phyloP scores from a whole-genome alignment of 768 basidiomycete genomes.

The Rhizopogon vesiculosus region DNA sequence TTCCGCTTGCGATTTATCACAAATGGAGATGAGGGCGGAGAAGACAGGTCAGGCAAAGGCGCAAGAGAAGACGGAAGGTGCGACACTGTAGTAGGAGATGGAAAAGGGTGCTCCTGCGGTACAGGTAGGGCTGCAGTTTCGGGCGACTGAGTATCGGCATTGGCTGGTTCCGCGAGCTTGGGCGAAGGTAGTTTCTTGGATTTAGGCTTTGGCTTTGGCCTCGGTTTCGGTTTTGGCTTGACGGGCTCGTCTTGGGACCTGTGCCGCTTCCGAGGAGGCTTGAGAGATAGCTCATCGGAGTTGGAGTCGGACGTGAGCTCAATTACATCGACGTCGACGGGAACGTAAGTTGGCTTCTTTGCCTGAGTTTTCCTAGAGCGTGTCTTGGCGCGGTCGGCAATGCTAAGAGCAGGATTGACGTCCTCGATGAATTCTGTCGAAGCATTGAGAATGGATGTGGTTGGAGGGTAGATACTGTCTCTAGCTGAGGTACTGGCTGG shows the following conservation, averaged over 20 bases:
- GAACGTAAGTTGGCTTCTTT: constrained; percentile 8
- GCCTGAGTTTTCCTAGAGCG: constrained; percentile 35
- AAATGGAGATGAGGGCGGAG: constrained; percentile 21
- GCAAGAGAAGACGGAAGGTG: constrained; percentile 17
- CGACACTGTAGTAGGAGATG: constrained; percentile 28
- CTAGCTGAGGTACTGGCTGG: constrained; percentile 6
- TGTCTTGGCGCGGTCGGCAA: constrained; percentile 58
- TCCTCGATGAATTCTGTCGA: constrained; percentile 11
- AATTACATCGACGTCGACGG: constrained; percentile 30
- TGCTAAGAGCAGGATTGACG: constrained; percentile 27
- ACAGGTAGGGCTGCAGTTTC: constrained; percentile 27
- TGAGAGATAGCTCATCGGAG: constrained; percentile 34
- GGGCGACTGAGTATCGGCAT: constrained; percentile 12
- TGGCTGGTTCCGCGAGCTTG: background rate
- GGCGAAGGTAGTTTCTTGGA: constrained; percentile 6
- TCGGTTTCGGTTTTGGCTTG: constrained; percentile 19
- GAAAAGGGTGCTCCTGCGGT: constrained; percentile 19
- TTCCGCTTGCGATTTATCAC: constrained; percentile 21
- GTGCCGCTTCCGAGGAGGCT: constrained; percentile 21
- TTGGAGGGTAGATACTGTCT: constrained; percentile 18
- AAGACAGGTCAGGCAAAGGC: constrained; percentile 14
- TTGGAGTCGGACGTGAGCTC: constrained; percentile 38
- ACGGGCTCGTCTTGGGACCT: constrained; percentile 24
- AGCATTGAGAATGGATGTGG: constrained; percentile 4
- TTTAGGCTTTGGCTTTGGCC: constrained; percentile 21